A percentile compares a stretch with the other conserved stretches of the same genome.
phyloP scores from a whole-genome alignment of 768 basidiomycete genomes.

The Mycena alexandri region DNA sequence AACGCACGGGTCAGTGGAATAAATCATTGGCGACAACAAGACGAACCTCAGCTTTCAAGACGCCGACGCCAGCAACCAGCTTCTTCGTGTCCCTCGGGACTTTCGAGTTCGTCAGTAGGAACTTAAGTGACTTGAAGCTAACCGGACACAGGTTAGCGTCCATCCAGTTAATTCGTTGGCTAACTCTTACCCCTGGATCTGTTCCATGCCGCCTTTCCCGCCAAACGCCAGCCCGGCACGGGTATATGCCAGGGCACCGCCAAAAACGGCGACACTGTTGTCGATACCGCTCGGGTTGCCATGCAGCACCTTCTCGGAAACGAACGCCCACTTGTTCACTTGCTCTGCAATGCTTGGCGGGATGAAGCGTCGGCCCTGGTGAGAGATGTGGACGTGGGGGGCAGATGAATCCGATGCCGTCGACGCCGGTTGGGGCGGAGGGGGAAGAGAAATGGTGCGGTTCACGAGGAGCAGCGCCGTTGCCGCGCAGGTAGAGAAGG shows the following conservation, averaged over 20 bases:
- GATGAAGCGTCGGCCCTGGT: conserved; percentile 76
- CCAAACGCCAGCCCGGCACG: conserved; percentile 74
- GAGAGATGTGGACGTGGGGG: conserved; percentile 71
- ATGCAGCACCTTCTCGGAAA: conserved; percentile 95
- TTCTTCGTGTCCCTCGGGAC: conserved; percentile 95
- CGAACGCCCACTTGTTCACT: conserved; percentile 94
- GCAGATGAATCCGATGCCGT: conserved; percentile 41
- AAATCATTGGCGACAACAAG: conserved; percentile 10
- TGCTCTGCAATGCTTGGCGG: conserved; percentile 75
- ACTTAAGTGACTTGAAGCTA: conserved; percentile 91
- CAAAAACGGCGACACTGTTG: conserved; percentile 93
- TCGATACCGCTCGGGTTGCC: conserved; percentile 98
- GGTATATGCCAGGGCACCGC: conserved; percentile 93
- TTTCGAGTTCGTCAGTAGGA: conserved; percentile 93
- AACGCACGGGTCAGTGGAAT: conserved; percentile 29
- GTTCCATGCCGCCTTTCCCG: conserved; percentile 85
- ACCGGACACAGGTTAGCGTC: conserved; percentile 25
- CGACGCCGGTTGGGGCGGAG: conserved; percentile 62
- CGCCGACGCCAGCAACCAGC: conserved; percentile 90
- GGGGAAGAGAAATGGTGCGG: conserved; percentile 71
- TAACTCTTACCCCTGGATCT: conserved; percentile 81
- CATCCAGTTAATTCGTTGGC: conserved; percentile 28
- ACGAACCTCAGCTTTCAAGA: conserved; percentile 73
- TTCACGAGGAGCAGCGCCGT: conserved; percentile 84
- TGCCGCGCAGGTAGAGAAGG: conserved; percentile 91